Percentiles rank a stretch among this genome's conserved stretches.
Conservation (phyloP, 2,329 filamentous ascomycete genomes). For the Phyllosticta citrichinensis region DNA sequence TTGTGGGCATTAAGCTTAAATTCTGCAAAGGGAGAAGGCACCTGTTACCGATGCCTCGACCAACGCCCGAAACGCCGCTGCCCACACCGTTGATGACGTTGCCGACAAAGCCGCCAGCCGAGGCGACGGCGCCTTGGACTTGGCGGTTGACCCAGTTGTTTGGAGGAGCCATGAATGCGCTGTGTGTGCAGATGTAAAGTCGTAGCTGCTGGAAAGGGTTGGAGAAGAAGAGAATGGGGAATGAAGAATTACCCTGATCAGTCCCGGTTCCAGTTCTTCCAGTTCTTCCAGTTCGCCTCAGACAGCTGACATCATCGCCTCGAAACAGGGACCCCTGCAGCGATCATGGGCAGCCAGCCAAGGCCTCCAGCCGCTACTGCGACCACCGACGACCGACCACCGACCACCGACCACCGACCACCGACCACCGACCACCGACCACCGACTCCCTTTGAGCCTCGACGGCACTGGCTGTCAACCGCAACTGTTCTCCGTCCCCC, state of each 20-base stretch:
- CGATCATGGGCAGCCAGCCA: neutral
- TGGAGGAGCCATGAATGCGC: conserved; percentile 17
- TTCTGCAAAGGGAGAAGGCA: conserved; percentile 16
- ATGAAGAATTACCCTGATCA: too few relatives aligned
- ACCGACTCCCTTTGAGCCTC: neutral
- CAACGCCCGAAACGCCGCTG: conserved; percentile 37
- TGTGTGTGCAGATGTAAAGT: too few relatives aligned
- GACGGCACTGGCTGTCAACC: neutral
- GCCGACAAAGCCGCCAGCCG: conserved; percentile 35
- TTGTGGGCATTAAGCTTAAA: neutral
- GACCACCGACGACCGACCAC: neutral
- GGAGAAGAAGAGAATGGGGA: neutral
- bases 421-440: neutral
- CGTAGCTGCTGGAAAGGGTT: too few relatives aligned
- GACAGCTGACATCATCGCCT: neutral
- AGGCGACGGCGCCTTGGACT: conserved; percentile 32
- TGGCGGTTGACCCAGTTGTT: conserved; percentile 38
- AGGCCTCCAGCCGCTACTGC: neutral
- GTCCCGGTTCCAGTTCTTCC: too few relatives aligned
- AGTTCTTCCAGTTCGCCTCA: too few relatives aligned
- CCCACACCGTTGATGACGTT: conserved; percentile 35
- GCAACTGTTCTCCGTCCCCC: neutral
- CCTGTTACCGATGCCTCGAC: conserved; percentile 33
- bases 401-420: neutral
- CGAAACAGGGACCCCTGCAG: neutral